Evolutionary conservation across 2,329 filamentous ascomycete genomes (phyloP).

Genomic region (Aspergillus latus): DNA sequence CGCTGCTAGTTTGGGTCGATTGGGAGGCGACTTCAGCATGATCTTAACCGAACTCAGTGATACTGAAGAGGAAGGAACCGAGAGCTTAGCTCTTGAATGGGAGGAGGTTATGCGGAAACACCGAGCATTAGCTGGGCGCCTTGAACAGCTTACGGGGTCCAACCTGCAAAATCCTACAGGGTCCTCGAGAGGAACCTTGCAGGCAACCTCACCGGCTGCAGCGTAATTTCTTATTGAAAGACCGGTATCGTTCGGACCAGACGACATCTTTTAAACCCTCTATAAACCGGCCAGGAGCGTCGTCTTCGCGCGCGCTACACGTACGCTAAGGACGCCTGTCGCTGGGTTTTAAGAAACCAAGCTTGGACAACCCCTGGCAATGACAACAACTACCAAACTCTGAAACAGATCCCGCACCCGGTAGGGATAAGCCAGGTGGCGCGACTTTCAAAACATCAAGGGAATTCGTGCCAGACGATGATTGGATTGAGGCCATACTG

Average conservation of each 20-base stretch:
- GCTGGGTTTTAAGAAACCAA: not conserved
- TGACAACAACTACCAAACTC: not conserved
- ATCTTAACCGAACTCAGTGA: slow-evolving; percentile 66
- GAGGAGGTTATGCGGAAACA: slow-evolving; percentile 87
- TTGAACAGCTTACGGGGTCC: slow-evolving; percentile 43
- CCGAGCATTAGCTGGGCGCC: slow-evolving; percentile 73
- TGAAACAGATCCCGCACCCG: not conserved
- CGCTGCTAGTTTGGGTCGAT: slow-evolving; percentile 80
- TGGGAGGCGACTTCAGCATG: slow-evolving; percentile 91
- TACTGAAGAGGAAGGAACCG: slow-evolving; percentile 42
- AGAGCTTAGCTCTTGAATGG: slow-evolving; percentile 64
- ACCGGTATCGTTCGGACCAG: not conserved
- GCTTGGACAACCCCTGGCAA: not conserved
- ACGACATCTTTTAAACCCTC: not conserved
- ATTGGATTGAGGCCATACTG: not conserved
- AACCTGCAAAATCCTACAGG: slow-evolving; percentile 17
- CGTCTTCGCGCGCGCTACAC: not conserved
- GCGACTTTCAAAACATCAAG: not conserved
- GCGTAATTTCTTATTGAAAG: not conserved
- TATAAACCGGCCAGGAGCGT: not conserved
- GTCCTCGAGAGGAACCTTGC: slow-evolving; percentile 20
- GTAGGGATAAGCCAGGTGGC: not conserved
- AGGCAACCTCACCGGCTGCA: slow-evolving; percentile 18
- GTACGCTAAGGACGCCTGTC: not conserved
- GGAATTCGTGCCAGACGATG: not conserved